phyloP scores from a whole-genome alignment of 495 filamentous ascomycete species.

The Xylaria sp. region DNA sequence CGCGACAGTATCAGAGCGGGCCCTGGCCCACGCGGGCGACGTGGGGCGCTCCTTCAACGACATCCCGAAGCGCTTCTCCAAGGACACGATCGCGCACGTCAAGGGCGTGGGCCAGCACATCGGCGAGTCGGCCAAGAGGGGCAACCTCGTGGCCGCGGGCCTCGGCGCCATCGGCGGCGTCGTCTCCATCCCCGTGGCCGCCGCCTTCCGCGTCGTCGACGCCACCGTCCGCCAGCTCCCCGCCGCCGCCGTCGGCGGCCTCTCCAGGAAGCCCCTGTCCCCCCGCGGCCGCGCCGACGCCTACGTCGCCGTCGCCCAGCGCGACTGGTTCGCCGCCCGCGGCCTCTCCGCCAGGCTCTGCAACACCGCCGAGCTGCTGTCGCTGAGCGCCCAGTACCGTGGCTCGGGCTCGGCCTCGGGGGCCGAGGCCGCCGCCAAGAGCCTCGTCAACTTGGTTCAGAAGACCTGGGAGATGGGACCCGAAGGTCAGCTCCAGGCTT shows the following conservation, averaged over 20 bases:
- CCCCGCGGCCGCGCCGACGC: conserved; percentile 36
- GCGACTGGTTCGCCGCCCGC: conserved; percentile 35
- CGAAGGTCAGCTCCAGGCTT: conserved; percentile 15
- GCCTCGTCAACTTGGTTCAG: conserved; percentile 17
- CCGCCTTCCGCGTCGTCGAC: conserved; percentile 32
- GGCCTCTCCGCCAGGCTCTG: conserved; percentile 31
- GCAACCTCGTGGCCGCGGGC: conserved; percentile 15
- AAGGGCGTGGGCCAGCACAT: conserved; percentile 29
- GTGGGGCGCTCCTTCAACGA: conserved; percentile 30
- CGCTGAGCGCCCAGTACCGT: background rate
- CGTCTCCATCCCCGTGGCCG: conserved; percentile 33
- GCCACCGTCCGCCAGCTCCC: conserved; percentile 27
- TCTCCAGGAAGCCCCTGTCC: conserved; percentile 34
- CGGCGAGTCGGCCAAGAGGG: conserved; percentile 23
- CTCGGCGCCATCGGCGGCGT: conserved; percentile 27
- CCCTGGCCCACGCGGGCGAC: conserved; percentile 34
- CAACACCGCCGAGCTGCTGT: conserved; percentile 31
- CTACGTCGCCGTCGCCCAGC: conserved; percentile 35
- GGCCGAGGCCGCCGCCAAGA: background rate
- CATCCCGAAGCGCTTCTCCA: conserved; percentile 32
- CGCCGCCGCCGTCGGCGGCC: conserved; percentile 23
- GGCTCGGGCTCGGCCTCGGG: background rate
- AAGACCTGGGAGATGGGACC: conserved; percentile 10
- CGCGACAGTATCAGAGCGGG: conserved; percentile 35
- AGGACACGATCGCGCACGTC: conserved; percentile 28